Conservation (phyloP, 2,329 filamentous ascomycete species). For the Sarocladiaceae sp. region DNA sequence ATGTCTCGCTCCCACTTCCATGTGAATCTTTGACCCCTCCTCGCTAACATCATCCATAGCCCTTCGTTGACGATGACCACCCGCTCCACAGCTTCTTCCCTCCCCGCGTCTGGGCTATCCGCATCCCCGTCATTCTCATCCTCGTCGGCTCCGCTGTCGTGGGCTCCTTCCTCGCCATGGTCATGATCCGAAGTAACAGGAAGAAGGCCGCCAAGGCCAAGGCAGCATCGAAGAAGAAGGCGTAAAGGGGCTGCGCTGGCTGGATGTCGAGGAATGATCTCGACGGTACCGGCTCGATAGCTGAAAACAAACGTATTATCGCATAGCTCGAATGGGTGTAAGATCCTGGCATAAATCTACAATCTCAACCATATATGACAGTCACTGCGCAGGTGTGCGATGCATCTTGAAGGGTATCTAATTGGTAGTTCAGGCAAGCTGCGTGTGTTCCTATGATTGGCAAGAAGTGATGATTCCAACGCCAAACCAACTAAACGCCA, state of each 20-base stretch:
- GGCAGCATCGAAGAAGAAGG: slow-evolving; percentile 82
- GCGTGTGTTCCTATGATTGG: neutral
- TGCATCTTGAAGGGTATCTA: slow-evolving; percentile 4
- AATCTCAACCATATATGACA: too few relatives aligned
- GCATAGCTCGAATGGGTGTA: too few relatives aligned
- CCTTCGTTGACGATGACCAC: slow-evolving; percentile 94
- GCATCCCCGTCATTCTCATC: slow-evolving; percentile 94
- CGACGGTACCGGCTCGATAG: too few relatives aligned
- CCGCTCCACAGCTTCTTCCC: slow-evolving; percentile 93
- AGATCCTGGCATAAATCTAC: too few relatives aligned
- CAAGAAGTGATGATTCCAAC: neutral
- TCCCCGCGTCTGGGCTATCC: slow-evolving; percentile 96
- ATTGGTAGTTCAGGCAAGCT: slow-evolving; percentile 1
- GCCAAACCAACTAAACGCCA: slow-evolving; percentile 4
- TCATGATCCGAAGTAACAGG: slow-evolving; percentile 98
- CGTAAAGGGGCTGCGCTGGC: too few relatives aligned
- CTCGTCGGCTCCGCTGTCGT: slow-evolving; percentile 90
- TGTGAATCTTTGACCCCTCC: slow-evolving; percentile 3
- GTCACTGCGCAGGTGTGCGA: neutral
- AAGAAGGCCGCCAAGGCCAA: slow-evolving; percentile 96
- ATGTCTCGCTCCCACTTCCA: slow-evolving; percentile 24
- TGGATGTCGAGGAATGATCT: too few relatives aligned
- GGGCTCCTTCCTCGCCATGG: slow-evolving; percentile 89
- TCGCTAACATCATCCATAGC: slow-evolving; percentile 49
- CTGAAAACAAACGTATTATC: neutral